These are phyloP conservation scores for Phellinidium pouzarii DNA, from an alignment of 1,284 basidiomycete genomes.

Conservation along the genomic window DNA sequence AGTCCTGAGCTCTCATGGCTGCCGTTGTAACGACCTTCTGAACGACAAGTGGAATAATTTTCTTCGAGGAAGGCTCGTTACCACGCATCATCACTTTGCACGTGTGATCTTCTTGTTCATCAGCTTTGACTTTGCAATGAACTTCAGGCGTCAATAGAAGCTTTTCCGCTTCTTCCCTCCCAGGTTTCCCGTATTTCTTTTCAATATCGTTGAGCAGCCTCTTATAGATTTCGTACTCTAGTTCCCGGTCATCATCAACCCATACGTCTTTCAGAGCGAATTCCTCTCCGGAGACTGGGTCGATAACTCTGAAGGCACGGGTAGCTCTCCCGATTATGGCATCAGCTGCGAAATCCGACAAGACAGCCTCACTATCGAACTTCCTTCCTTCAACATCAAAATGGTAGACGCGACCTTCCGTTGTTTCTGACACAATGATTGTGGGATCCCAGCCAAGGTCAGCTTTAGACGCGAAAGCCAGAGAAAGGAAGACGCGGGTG, in stretches of 20 bases:
- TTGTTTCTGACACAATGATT: background rate
- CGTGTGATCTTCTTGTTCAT: conserved; percentile 5
- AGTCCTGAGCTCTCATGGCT: too few species aligned
- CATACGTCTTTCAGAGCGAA: background rate
- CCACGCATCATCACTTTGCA: conserved; percentile 2
- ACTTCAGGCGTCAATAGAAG: background rate
- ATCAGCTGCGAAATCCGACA: conserved; percentile 4
- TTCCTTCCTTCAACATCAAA: background rate
- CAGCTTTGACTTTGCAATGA: background rate
- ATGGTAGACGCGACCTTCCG: background rate
- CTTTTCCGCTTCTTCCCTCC: background rate
- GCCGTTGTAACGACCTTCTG: too few species aligned
- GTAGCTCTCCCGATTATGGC: background rate
- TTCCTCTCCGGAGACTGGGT: background rate
- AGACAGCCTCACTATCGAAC: background rate
- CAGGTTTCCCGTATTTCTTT: background rate
- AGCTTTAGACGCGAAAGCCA: conserved; percentile 2
- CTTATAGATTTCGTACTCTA: background rate
- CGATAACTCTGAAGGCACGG: background rate
- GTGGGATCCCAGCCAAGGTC: conserved; percentile 10
- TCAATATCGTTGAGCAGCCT: background rate
- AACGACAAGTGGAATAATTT: background rate
- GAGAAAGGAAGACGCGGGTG: conserved; percentile 2
- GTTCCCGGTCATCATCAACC: background rate
- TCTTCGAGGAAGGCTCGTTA: background rate